phyloP scores from a whole-genome alignment of 768 basidiomycete genomes.

The Pisolithus orientalis region DNA sequence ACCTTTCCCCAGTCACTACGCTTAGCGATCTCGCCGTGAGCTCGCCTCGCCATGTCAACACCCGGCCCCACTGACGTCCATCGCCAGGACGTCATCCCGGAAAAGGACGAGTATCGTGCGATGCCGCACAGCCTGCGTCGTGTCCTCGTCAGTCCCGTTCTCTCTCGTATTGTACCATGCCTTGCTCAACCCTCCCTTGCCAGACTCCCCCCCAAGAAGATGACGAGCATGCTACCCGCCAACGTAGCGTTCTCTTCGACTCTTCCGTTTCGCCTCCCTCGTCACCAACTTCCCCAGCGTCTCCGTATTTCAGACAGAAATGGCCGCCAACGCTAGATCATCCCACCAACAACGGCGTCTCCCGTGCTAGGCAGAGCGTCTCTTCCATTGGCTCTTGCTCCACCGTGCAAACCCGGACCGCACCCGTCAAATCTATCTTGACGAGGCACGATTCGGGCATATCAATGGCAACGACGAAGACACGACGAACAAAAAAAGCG shows the following conservation, averaged over 20 bases:
- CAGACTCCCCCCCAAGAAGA: constrained; percentile 19
- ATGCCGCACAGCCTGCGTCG: constrained; percentile 27
- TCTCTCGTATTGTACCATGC: constrained; percentile 1
- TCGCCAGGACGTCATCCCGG: constrained; percentile 23
- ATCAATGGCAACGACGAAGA: constrained; percentile 31
- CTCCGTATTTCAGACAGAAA: constrained; percentile 15
- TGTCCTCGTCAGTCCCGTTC: constrained; percentile 20
- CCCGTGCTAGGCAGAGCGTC: constrained; percentile 29
- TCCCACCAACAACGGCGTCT: constrained; percentile 9
- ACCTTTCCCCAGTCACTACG: constrained; percentile 18
- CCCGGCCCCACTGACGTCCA: constrained; percentile 14
- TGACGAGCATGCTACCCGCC: constrained; percentile 10
- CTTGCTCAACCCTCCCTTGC: background rate
- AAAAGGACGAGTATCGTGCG: constrained; percentile 20
- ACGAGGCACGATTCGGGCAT: constrained; percentile 45
- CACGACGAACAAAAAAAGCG: constrained; percentile 25
- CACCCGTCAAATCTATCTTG: constrained; percentile 50
- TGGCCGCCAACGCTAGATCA: constrained; percentile 14
- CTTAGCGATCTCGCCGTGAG: constrained; percentile 25
- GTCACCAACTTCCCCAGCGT: constrained; percentile 11
- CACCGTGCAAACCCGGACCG: constrained; percentile 20
- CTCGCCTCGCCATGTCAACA: constrained; percentile 12
- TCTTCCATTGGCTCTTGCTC: constrained; percentile 34
- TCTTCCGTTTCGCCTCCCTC: constrained; percentile 7
- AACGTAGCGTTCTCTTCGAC: constrained; percentile 26